Conservation (phyloP, 768 basidiomycete species). For the Holtermannia corniformis region DNA sequence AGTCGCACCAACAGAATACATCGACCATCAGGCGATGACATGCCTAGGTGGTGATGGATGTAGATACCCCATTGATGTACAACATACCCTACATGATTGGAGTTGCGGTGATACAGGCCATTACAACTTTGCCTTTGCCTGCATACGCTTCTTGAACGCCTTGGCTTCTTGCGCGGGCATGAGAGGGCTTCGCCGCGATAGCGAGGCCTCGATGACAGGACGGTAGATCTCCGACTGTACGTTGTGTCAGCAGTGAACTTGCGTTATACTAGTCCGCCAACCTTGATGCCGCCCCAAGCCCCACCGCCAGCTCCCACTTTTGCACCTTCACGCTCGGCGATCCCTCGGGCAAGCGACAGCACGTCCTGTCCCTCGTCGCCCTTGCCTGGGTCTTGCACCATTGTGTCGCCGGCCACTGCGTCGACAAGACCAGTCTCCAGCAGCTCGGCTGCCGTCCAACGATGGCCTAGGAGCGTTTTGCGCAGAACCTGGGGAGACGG, state of each 20-base stretch:
- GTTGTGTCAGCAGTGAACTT: not conserved
- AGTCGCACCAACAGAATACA: too few species aligned
- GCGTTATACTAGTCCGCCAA: not conserved
- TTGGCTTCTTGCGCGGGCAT: constrained; percentile 1
- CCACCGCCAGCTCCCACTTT: constrained; percentile 5
- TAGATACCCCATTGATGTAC: too few species aligned
- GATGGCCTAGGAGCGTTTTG: constrained; percentile 66
- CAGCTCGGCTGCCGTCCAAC: constrained; percentile 66
- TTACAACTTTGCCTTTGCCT: constrained; percentile 2
- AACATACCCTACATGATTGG: too few species aligned
- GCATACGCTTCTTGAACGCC: constrained; percentile 5
- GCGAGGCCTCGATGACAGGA: not conserved
- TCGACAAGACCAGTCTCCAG: constrained; percentile 60
- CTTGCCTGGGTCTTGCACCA: not conserved
- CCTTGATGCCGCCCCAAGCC: constrained; percentile 16
- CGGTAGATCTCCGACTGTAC: constrained; percentile 3
- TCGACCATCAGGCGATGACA: too few species aligned
- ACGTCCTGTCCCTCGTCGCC: not conserved
- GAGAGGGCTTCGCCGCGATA: not conserved
- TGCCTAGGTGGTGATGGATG: too few species aligned
- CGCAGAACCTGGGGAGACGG: constrained; percentile 53
- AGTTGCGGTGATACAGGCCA: too few species aligned
- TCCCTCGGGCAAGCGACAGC: not conserved
- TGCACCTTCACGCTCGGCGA: constrained; percentile 5
- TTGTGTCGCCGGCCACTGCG: constrained; percentile 53